Evolutionary conservation across 1,284 basidiomycete genomes (phyloP).

Genomic region (Irpex lacteus): DNA sequence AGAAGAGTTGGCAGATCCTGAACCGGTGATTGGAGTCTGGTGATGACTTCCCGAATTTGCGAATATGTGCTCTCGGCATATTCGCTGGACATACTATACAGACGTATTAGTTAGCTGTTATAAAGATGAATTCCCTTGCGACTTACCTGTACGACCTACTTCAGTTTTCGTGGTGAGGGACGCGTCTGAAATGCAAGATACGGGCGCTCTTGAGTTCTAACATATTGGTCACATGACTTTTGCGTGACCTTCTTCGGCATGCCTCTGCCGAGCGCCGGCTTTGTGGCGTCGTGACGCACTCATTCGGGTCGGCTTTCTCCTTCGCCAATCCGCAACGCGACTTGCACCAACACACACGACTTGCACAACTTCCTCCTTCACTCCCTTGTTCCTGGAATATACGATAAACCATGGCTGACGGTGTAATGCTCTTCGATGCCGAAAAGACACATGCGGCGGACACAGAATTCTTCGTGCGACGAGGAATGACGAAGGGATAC

Average conservation of each 20-base stretch:
- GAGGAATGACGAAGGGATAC: constrained; percentile 63
- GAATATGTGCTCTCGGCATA: constrained; percentile 25
- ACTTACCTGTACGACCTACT: no score
- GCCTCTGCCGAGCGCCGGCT: neutral
- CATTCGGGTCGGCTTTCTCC: no score
- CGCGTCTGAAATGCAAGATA: no score
- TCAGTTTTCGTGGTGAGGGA: no score
- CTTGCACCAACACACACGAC: neutral
- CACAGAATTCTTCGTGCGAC: constrained; percentile 54
- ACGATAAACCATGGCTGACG: constrained; percentile 21
- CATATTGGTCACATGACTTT: neutral
- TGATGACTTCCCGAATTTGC: constrained; percentile 45
- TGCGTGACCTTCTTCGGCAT: neutral
- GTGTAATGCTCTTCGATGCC: constrained; percentile 20
- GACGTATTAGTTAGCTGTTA: neutral
- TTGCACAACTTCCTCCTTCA: neutral
- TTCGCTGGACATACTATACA: constrained; percentile 24
- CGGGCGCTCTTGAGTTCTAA: neutral
- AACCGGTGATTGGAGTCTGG: constrained; percentile 50
- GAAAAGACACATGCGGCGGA: constrained; percentile 33
- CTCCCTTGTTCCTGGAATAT: neutral
- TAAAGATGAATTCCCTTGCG: neutral
- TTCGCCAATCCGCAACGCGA: no score
- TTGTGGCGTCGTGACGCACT: neutral
- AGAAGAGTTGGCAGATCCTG: constrained; percentile 49